Percentiles rank a stretch among this genome's conserved stretches.
Evolutionary conservation across 1,139 yeast species (phyloP).

Genomic region (Meyerozyma sp.): DNA sequence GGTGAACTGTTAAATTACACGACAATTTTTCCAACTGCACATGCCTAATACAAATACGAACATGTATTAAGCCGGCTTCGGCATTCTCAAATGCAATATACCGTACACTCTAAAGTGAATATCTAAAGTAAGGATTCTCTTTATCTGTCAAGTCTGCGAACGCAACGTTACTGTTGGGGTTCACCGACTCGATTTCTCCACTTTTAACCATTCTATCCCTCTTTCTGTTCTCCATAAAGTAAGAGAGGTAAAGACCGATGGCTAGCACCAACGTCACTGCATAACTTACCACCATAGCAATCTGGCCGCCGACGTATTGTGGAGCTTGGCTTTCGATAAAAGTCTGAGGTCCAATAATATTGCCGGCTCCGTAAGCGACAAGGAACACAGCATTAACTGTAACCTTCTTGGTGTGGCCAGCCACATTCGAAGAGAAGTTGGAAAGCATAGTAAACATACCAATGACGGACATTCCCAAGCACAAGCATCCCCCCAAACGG

Average conservation of each 20-base stretch:
- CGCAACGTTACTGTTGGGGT: not conserved
- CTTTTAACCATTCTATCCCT: not conserved
- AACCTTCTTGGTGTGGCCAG: constrained; percentile 67
- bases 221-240: not conserved
- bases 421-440: constrained; percentile 52
- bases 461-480: constrained; percentile 5
- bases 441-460: constrained; percentile 38
- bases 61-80: too few relatives aligned
- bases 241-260: not conserved
- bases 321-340: constrained; percentile 54
- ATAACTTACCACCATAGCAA: constrained; percentile 40
- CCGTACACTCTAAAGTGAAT: not conserved
- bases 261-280: constrained; percentile 19
- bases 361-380: constrained; percentile 64
- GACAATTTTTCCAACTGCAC: too few relatives aligned
- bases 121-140: not conserved
- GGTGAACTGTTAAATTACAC: too few relatives aligned
- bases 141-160: not conserved
- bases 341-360: constrained; percentile 67
- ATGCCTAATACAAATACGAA: too few relatives aligned
- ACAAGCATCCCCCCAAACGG: constrained; percentile 7
- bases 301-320: constrained; percentile 40
- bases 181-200: not conserved
- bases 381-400: constrained; percentile 55
- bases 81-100: too few relatives aligned